Conservation (phyloP, 164 flowering plant species). For the Vitis rupestris region DNA sequence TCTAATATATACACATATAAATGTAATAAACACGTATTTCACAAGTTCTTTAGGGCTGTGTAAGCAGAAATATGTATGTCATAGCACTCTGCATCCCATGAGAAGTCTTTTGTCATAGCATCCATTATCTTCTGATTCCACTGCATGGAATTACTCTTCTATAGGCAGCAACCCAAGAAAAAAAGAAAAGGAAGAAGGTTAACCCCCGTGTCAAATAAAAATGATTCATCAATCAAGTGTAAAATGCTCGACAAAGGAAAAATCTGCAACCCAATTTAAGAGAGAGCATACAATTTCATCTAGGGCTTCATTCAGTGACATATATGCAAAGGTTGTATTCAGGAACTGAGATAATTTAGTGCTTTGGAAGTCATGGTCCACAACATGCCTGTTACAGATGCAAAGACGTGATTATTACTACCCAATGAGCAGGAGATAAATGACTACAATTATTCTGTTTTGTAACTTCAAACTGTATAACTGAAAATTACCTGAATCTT, state of each 20-base stretch:
- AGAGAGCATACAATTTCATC: slow-evolving; percentile 62
- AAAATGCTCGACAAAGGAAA: too few relatives aligned
- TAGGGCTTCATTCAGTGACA: slow-evolving; percentile 63
- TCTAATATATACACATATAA: background rate
- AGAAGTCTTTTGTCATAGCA: slow-evolving; percentile 69
- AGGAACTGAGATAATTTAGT: slow-evolving; percentile 43
- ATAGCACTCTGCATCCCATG: slow-evolving; percentile 75
- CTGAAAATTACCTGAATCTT: slow-evolving; percentile 35
- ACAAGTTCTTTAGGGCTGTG: slow-evolving; percentile 40
- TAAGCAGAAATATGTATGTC: slow-evolving; percentile 67
- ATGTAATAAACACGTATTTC: slow-evolving; percentile 13
- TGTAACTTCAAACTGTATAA: slow-evolving; percentile 2
- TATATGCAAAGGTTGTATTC: slow-evolving; percentile 42
- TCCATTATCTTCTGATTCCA: slow-evolving; percentile 60
- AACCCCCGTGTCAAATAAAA: background rate
- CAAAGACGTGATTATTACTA: background rate
- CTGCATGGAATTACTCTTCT: slow-evolving; percentile 46
- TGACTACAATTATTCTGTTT: background rate
- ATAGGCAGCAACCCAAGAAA: slow-evolving; percentile 4
- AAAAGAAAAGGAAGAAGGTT: background rate
- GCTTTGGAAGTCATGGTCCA: slow-evolving; percentile 36
- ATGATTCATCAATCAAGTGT: background rate
- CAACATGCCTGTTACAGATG: slow-evolving; percentile 31
- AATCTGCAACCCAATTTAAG: too few relatives aligned
- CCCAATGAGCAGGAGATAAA: background rate